phyloP scores from a whole-genome alignment of 208 protist species.

The Acanthamoeba healyi region DNA sequence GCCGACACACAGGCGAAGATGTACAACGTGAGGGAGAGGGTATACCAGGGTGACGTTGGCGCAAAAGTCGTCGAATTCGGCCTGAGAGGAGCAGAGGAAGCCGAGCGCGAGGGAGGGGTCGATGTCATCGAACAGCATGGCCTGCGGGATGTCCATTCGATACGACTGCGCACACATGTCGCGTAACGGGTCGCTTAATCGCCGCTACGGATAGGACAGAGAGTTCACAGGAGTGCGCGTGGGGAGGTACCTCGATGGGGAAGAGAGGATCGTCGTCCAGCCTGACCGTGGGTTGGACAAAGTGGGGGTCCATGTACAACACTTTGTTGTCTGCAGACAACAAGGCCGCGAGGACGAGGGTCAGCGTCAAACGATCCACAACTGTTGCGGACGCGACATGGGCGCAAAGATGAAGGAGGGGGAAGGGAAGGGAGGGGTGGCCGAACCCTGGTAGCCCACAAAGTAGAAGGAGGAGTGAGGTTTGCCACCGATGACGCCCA shows the following conservation, averaged over 20 bases:
- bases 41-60: not conserved
- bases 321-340: conserved; percentile 44
- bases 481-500: conserved; percentile 84
- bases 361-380: not conserved
- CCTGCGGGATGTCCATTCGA: conserved; percentile 12
- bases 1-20: not conserved
- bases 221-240: too few species aligned
- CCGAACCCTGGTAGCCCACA: conserved; percentile 78
- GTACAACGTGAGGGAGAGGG: not conserved
- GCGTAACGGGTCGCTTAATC: too few species aligned
- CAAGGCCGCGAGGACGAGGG: not conserved
- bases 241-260: conserved; percentile 7
- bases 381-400: not conserved
- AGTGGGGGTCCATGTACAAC: conserved; percentile 71
- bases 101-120: conserved; percentile 71
- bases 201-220: too few species aligned
- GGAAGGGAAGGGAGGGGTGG: not conserved
- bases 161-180: conserved; percentile 3
- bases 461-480: conserved; percentile 82
- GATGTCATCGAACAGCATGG: conserved; percentile 46
- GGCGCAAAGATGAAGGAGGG: not conserved
- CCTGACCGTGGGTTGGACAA: not conserved
- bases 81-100: conserved; percentile 24
- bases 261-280: conserved; percentile 7
- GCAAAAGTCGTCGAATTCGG: conserved; percentile 73